Evolutionary conservation across 441 rosid species (phyloP), one percentile per base, ranked within the genome.

Genomic region (Populus hybrid): DNA sequence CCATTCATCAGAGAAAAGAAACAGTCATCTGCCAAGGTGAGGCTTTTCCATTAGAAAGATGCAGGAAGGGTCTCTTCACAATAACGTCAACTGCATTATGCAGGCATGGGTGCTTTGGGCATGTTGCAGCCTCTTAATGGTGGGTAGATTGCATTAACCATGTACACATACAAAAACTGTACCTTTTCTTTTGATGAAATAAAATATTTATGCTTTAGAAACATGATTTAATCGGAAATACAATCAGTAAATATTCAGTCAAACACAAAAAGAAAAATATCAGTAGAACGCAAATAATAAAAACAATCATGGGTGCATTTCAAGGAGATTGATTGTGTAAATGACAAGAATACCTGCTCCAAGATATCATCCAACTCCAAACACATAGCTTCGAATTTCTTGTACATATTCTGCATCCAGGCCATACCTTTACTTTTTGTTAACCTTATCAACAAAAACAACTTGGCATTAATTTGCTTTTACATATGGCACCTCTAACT

Each of bases 321-420:
- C 18, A 38, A 50, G 33, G 18, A 21, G 53, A 20, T 21, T 24
- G 70, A 71, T 75, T 23, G 26, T 11, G 24, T 20, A 69, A 71
- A 61, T 18, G 21, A 40, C 71, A 14, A 26, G 28, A 42, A 65
- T 77, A 87, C 88, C 89, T 81, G 65, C 42, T 35, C 28, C 66
- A 81, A 24, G 20, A 75, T 40, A 53, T 26, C 83, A 64, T 84
- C 85, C 53, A 71, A 75, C 72, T 73, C 85, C 28, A 71, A 24
- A 67, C 71, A 80, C 59, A 80, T 63, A 74, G 75, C 74, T 78
- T 83, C 88, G 18, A 87, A 68, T 71, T 77, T 80, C 78, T 36
- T 81, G 73, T 45, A 79, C 12, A 82, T 45, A 63, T 72, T 59
- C 56, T 76, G 85, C 21, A 71, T 33, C 84, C 80, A 82, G 59